Evolutionary conservation across 768 basidiomycete species (phyloP).

Genomic region (Saitozyma sp.): DNA sequence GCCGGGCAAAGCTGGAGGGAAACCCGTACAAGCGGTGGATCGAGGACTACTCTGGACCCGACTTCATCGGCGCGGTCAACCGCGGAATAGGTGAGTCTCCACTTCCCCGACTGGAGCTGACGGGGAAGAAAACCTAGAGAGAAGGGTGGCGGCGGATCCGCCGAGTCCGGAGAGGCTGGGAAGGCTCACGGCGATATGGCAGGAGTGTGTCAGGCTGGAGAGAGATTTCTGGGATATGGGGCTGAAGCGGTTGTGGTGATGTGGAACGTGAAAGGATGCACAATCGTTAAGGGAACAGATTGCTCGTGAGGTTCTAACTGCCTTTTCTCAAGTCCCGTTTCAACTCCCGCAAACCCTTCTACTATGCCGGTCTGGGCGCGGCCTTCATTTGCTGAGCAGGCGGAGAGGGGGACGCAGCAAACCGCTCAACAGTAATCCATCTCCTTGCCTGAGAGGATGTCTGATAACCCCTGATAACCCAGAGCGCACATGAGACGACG

Average conservation of each 20-base stretch:
- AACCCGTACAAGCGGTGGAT: slow-evolving; percentile 68
- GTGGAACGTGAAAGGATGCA: neutral
- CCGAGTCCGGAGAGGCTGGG: slow-evolving; percentile 63
- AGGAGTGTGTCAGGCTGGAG: slow-evolving; percentile 73
- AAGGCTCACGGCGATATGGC: slow-evolving; percentile 73
- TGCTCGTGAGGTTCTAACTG: no score
- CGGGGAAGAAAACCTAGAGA: slow-evolving; percentile 70
- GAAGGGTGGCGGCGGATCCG: slow-evolving; percentile 62
- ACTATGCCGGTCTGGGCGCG: no score
- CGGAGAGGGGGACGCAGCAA: no score
- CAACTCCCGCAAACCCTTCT: no score
- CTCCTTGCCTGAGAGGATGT: no score
- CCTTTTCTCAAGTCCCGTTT: no score
- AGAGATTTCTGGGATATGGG: slow-evolving; percentile 85
- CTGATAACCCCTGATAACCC: no score
- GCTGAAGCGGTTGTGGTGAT: slow-evolving; percentile 40
- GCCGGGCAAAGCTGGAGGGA: slow-evolving; percentile 62
- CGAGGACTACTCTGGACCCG: slow-evolving; percentile 68
- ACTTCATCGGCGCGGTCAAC: slow-evolving; percentile 71
- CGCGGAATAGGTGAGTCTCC: slow-evolving; percentile 66
- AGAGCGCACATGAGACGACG: no score
- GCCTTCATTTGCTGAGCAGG: no score
- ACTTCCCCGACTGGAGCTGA: neutral
- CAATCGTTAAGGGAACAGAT: no score
- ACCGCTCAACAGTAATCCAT: no score